Percentiles rank a stretch among this genome's conserved stretches.
Evolutionary conservation across 2,329 filamentous ascomycete genomes (phyloP).

Genomic region (Fusarium odoratissimum): DNA sequence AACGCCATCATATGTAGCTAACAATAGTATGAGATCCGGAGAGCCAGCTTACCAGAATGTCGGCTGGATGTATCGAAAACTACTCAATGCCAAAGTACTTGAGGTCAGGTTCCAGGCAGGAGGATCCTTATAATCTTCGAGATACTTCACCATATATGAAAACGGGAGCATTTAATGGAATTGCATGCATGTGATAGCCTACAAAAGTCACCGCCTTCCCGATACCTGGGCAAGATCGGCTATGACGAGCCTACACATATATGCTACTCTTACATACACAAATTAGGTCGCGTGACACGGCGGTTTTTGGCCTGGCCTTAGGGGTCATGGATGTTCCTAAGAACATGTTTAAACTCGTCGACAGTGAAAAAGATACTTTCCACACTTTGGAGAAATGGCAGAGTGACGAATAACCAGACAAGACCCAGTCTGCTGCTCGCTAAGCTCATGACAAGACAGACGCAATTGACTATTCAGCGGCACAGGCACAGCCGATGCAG

Average conservation of each 20-base stretch:
- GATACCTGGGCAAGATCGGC: slow-evolving; percentile 12
- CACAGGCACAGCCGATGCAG: slow-evolving; percentile 32
- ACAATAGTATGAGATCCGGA: not conserved
- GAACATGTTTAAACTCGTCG: not conserved
- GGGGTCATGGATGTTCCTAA: not conserved
- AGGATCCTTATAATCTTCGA: not conserved
- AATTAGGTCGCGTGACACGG: slow-evolving; percentile 12
- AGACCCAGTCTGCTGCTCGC: slow-evolving; percentile 3
- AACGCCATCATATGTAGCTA: not conserved
- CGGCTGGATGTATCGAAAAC: not conserved
- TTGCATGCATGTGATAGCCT: not conserved
- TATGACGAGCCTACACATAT: slow-evolving; percentile 5
- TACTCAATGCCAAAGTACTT: not conserved
- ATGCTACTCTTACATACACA: slow-evolving; percentile 5
- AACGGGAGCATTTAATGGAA: not conserved
- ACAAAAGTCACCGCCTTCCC: not conserved
- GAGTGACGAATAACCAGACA: not conserved
- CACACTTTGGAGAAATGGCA: not conserved
- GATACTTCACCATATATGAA: slow-evolving; percentile 2
- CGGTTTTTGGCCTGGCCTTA: slow-evolving; percentile 7
- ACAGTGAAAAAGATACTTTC: not conserved
- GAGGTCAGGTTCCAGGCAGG: not conserved
- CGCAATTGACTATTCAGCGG: slow-evolving; percentile 19
- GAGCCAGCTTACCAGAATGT: not conserved
- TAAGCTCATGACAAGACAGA: slow-evolving; percentile 12